These are phyloP conservation scores for Calonectria hawksworthii DNA, from an alignment of 2,329 filamentous ascomycete species.

Conservation along the genomic window DNA sequence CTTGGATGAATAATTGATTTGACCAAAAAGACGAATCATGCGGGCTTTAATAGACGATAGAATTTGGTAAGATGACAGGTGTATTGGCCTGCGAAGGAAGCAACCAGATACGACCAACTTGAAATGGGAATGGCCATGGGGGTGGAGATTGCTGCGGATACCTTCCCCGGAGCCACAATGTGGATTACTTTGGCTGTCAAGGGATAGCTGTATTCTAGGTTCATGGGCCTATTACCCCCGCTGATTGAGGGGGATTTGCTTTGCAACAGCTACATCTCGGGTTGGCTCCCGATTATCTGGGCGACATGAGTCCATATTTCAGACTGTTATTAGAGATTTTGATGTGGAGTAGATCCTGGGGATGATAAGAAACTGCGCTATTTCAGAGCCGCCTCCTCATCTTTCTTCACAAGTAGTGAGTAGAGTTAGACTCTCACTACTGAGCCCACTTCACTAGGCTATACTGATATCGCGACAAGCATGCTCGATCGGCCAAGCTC, in stretches of 20 bases:
- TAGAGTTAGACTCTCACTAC: neutral
- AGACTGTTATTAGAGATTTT: too few relatives aligned
- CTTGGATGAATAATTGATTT: neutral
- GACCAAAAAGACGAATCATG: too few relatives aligned
- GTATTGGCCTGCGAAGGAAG: neutral
- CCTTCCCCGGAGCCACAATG: neutral
- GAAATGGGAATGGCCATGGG: neutral
- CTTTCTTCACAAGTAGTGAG: neutral
- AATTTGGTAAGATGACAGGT: too few relatives aligned
- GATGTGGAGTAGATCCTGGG: neutral
- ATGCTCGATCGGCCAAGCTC: neutral
- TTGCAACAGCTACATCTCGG: neutral
- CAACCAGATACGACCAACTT: neutral
- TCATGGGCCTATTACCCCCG: neutral
- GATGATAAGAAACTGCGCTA: neutral
- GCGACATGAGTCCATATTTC: too few relatives aligned
- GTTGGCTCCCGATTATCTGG: neutral
- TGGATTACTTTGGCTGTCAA: neutral
- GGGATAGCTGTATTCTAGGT: neutral
- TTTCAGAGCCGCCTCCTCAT: neutral
- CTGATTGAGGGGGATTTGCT: neutral
- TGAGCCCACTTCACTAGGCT: neutral
- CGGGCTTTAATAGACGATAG: neutral
- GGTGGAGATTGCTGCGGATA: neutral
- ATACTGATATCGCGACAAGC: neutral